A percentile compares a stretch with the other conserved stretches of the same genome.
phyloP scores from a whole-genome alignment of 176 grass and related monocot genomes.

The Stipa capillata region DNA sequence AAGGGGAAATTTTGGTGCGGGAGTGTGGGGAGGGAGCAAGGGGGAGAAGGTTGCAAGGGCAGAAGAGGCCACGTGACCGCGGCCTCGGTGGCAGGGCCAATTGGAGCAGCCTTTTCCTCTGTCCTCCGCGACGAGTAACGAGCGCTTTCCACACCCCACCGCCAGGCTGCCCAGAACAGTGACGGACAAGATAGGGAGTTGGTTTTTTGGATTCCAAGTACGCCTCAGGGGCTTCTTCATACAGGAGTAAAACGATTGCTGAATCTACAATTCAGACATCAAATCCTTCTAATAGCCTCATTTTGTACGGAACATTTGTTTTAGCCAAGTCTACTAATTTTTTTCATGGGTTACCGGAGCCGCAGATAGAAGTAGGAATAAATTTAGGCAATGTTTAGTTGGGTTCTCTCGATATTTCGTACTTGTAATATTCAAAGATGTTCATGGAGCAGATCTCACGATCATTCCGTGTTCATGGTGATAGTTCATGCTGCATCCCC shows the following conservation, averaged over 20 bases:
- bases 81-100: slow-evolving; percentile 31
- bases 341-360: too few species aligned
- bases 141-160: slow-evolving; percentile 23
- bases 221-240: neutral
- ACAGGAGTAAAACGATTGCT: too few species aligned
- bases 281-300: neutral
- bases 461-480: too few species aligned
- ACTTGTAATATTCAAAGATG: too few species aligned
- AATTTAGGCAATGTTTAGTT: too few species aligned
- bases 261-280: neutral
- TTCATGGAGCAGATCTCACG: too few species aligned
- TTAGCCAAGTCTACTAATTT: neutral
- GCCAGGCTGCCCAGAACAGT: neutral
- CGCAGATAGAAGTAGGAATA: too few species aligned
- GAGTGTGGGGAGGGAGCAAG: neutral
- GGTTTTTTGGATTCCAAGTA: neutral
- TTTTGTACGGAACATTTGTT: neutral
- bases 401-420: too few species aligned
- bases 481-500: too few species aligned
- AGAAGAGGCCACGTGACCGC: slow-evolving; percentile 31
- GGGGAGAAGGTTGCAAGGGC: neutral
- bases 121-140: slow-evolving; percentile 1
- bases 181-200: neutral
- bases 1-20: neutral
- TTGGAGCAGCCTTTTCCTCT: slow-evolving; percentile 29